Conservation (phyloP, 2,329 filamentous ascomycete genomes). For the Penicillium sp. region DNA sequence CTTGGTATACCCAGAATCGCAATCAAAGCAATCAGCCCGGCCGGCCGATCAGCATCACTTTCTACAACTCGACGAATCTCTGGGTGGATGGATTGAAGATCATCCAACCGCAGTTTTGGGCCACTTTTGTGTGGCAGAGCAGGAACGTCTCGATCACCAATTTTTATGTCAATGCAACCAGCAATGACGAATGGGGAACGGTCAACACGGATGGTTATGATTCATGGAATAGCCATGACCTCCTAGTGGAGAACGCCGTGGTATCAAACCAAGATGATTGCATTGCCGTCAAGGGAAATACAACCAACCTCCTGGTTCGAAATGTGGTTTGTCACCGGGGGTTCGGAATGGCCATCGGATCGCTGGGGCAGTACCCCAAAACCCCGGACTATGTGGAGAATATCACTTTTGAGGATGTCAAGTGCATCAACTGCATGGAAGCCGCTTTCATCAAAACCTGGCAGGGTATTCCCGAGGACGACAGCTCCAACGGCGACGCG, state of each 20-base stretch:
- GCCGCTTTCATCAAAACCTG: constrained; percentile 24
- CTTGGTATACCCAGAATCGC: constrained; percentile 51
- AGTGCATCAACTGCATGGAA: constrained; percentile 15
- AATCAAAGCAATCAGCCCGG: constrained; percentile 44
- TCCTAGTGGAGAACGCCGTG: constrained; percentile 44
- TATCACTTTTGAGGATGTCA: constrained; percentile 33
- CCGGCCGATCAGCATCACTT: constrained; percentile 49
- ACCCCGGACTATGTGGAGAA: constrained; percentile 35
- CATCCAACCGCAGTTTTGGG: constrained; percentile 48
- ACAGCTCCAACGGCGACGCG: constrained; percentile 18
- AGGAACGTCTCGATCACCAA: constrained; percentile 50
- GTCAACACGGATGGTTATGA: constrained; percentile 49
- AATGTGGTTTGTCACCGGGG: constrained; percentile 37
- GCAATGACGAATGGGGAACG: constrained; percentile 41
- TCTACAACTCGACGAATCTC: constrained; percentile 46
- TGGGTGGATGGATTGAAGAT: constrained; percentile 46
- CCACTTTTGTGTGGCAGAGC: constrained; percentile 42
- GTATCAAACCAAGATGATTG: constrained; percentile 35
- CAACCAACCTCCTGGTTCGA: constrained; percentile 35
- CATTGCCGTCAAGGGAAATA: constrained; percentile 39
- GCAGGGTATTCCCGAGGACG: constrained; percentile 14
- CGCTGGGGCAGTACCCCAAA: constrained; percentile 35
- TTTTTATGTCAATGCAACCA: constrained; percentile 47
- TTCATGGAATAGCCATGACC: constrained; percentile 47
- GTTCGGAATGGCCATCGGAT: constrained; percentile 36